Conservation (phyloP, 305 asterid species). For the Petunia hybrid region DNA sequence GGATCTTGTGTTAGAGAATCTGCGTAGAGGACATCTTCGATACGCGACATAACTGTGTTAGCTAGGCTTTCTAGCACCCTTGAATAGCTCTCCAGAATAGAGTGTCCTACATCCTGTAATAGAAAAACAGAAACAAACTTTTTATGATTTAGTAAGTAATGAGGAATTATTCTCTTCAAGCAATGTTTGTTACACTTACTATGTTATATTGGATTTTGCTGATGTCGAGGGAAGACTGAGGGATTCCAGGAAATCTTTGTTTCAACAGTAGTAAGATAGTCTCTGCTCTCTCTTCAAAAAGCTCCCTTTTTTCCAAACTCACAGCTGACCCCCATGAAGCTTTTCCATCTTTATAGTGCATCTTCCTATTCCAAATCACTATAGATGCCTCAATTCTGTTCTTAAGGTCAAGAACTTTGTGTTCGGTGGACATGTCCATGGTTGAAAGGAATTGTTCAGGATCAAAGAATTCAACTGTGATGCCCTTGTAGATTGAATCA, state of each 20-base stretch:
- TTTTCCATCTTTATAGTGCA: constrained; percentile 72
- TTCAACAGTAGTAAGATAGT: constrained; percentile 75
- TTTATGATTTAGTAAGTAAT: neutral
- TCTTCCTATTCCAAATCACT: constrained; percentile 88
- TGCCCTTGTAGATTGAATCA: constrained; percentile 69
- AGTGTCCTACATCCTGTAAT: constrained; percentile 76
- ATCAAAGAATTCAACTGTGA: constrained; percentile 75
- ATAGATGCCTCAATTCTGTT: constrained; percentile 91
- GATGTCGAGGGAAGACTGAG: constrained; percentile 90
- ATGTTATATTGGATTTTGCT: constrained; percentile 79
- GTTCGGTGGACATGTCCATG: constrained; percentile 82
- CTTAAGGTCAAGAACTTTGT: constrained; percentile 81
- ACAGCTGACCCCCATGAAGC: constrained; percentile 75
- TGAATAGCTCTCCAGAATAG: constrained; percentile 89
- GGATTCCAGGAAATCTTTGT: constrained; percentile 76
- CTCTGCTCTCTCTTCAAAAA: constrained; percentile 88
- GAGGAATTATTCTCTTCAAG: neutral
- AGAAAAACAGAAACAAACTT: constrained; percentile 5
- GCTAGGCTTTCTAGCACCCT: constrained; percentile 89
- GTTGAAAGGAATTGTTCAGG: constrained; percentile 70
- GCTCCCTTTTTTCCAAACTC: constrained; percentile 86
- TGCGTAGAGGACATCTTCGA: constrained; percentile 78
- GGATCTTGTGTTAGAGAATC: constrained; percentile 68
- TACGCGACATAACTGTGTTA: constrained; percentile 77
- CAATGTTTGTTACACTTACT: constrained; percentile 39